Conservation (phyloP, 2,329 filamentous ascomycete genomes). For the Sclerotiophoma versabilis region DNA sequence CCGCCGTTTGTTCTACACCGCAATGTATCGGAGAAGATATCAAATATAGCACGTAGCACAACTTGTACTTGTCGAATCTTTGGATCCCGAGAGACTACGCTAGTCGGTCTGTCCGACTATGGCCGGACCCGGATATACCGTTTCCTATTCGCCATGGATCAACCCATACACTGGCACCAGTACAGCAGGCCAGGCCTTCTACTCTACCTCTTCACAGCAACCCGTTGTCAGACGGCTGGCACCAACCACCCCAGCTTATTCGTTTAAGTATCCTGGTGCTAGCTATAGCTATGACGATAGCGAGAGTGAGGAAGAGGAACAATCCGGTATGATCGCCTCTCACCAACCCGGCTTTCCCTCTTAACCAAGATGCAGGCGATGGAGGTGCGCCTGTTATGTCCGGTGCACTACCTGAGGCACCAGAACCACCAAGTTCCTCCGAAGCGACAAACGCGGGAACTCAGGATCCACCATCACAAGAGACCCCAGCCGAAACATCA, state of each 20-base stretch:
- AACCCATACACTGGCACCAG: slow-evolving; percentile 37
- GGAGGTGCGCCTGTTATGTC: slow-evolving; percentile 26
- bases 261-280: slow-evolving; percentile 11
- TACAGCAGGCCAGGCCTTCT: slow-evolving; percentile 18
- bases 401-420: slow-evolving; percentile 24
- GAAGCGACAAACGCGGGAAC: slow-evolving; percentile 17
- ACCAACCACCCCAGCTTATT: slow-evolving; percentile 22
- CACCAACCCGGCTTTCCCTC: background rate
- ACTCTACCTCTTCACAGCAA: slow-evolving; percentile 20
- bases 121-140: slow-evolving; percentile 31
- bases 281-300: slow-evolving; percentile 19
- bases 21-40: slow-evolving; percentile 41
- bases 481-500: background rate
- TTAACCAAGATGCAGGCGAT: slow-evolving; percentile 23
- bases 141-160: slow-evolving; percentile 45
- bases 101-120: slow-evolving; percentile 37
- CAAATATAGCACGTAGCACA: slow-evolving; percentile 44
- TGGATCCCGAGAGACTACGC: slow-evolving; percentile 26
- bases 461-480: slow-evolving; percentile 7
- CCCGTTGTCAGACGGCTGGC: slow-evolving; percentile 36
- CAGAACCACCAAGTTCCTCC: slow-evolving; percentile 24
- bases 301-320: slow-evolving; percentile 24
- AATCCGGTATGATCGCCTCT: slow-evolving; percentile 5
- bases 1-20: slow-evolving; percentile 35
- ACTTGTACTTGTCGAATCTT: slow-evolving; percentile 33